These are phyloP conservation scores for Parietaria judaica DNA, from an alignment of 306 rosid genomes.

Conservation along the genomic window DNA sequence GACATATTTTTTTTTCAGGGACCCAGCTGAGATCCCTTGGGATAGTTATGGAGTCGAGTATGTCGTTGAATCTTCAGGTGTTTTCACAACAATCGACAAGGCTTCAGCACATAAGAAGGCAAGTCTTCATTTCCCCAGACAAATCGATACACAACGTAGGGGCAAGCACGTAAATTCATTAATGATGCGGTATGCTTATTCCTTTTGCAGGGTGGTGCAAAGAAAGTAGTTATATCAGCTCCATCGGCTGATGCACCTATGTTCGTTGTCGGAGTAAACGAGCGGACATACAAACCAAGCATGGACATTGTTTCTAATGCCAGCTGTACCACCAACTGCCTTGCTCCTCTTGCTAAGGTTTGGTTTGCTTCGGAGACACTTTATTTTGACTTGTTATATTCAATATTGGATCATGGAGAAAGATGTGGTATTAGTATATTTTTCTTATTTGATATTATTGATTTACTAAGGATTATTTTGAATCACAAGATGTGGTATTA, in stretches of 20 bases:
- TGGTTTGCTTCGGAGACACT: slow-evolving; percentile 16
- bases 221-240: slow-evolving; percentile 91
- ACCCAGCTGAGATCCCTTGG: slow-evolving; percentile 94
- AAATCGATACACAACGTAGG: background rate
- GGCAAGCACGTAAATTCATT: background rate
- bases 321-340: slow-evolving; percentile 97
- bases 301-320: slow-evolving; percentile 97
- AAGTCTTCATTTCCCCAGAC: background rate
- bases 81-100: slow-evolving; percentile 75
- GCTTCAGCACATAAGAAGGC: slow-evolving; percentile 84
- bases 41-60: slow-evolving; percentile 84
- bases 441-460: too few species aligned
- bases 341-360: slow-evolving; percentile 99
- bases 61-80: slow-evolving; percentile 91
- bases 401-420: background rate
- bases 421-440: too few species aligned
- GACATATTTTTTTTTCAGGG: slow-evolving; percentile 31
- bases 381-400: background rate
- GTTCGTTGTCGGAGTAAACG: slow-evolving; percentile 96
- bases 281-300: slow-evolving; percentile 57
- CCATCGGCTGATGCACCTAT: slow-evolving; percentile 99
- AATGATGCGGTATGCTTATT: slow-evolving; percentile 11
- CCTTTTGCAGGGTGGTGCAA: slow-evolving; percentile 78
- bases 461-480: too few species aligned
- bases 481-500: too few species aligned